Evolutionary conservation across 768 basidiomycete species (phyloP), one percentile per base, ranked within the genome.

Genomic region (Mycena indigotica): DNA sequence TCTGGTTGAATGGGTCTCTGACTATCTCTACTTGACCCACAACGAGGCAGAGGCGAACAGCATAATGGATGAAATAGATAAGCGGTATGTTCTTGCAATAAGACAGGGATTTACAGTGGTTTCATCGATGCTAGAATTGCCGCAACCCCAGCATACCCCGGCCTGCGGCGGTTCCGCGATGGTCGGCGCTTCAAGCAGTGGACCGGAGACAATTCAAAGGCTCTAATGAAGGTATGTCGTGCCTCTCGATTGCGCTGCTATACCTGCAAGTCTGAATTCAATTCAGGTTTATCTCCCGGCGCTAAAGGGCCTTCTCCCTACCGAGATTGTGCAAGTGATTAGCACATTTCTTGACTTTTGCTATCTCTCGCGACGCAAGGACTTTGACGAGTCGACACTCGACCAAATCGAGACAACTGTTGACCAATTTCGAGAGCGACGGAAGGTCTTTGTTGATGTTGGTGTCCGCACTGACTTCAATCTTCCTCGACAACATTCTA

Each of bases 11-110:
- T 73, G 72, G 73, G 66, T 74, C 0, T 55, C 54, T 0, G 53
- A 70, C 4, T 72, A 72, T 40, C 58, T 75, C 5, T 29, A 62
- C 15, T 3, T 45, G 0, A 45, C 17, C 1, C 53, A 71, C 32
- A 21, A 62, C 0, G 50, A 58, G 21, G 48, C 46, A 5, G 28
- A 52, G 3, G 70, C 65, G 0, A 58, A 67, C 28, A 51, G 28
- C 3, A 73, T 77, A 5, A 50, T 76, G 25, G 70, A 67, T 55
- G 72, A 75, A 29, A 75, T 75, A 61, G 72, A 76, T 54, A 58
- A 62, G 3, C 58, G 67, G 75, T 73, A 56, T 5, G n/a, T n/a
- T 64, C 52, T 19, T 6, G 26, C n/a, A n/a, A n/a, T n/a, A n/a
- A 3, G 4, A n/a, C 35, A 46, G 13, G 32, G 23, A 28, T 44